Percentiles rank a stretch among this genome's conserved stretches.
Conservation (phyloP, 495 filamentous ascomycete species). For the Penicillium parvum region DNA sequence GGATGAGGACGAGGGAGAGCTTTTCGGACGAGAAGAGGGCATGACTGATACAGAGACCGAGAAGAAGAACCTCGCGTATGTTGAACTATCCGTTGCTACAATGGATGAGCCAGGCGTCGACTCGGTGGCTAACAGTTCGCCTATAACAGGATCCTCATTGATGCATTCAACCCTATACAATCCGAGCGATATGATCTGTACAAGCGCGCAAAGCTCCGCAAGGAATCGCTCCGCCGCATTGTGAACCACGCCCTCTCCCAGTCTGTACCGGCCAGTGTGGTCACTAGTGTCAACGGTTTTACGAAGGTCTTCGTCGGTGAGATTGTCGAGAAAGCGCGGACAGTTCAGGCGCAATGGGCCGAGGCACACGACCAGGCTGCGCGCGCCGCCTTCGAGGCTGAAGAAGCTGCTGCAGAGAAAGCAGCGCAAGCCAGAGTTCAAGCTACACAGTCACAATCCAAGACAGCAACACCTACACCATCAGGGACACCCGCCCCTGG, state of each 20-base stretch:
- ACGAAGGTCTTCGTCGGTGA: slow-evolving; percentile 82
- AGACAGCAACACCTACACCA: slow-evolving; percentile 15
- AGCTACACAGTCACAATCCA: slow-evolving; percentile 11
- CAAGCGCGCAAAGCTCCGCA: slow-evolving; percentile 64
- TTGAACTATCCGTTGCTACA: slow-evolving; percentile 11
- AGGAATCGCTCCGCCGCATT: slow-evolving; percentile 60
- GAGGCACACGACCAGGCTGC: slow-evolving; percentile 44
- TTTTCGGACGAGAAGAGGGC: slow-evolving; percentile 57
- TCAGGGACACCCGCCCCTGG: slow-evolving; percentile 11
- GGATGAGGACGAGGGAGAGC: slow-evolving; percentile 57
- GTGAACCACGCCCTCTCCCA: slow-evolving; percentile 87
- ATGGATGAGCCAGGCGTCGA: background rate
- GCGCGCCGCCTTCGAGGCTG: slow-evolving; percentile 28
- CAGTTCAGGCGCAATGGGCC: slow-evolving; percentile 75
- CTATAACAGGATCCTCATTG: slow-evolving; percentile 55
- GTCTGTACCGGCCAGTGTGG: slow-evolving; percentile 72
- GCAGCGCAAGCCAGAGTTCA: slow-evolving; percentile 35
- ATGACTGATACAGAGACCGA: slow-evolving; percentile 62
- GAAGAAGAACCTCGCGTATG: slow-evolving; percentile 63
- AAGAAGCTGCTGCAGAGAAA: slow-evolving; percentile 35
- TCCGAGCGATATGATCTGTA: slow-evolving; percentile 68
- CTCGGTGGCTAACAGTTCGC: slow-evolving; percentile 3
- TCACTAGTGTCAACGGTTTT: slow-evolving; percentile 73
- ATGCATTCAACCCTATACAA: slow-evolving; percentile 64
- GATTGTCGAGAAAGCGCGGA: slow-evolving; percentile 73